Base-by-base conservation (phyloP, 257 asterid genomes). In the Forsythia viridissima region DNA sequence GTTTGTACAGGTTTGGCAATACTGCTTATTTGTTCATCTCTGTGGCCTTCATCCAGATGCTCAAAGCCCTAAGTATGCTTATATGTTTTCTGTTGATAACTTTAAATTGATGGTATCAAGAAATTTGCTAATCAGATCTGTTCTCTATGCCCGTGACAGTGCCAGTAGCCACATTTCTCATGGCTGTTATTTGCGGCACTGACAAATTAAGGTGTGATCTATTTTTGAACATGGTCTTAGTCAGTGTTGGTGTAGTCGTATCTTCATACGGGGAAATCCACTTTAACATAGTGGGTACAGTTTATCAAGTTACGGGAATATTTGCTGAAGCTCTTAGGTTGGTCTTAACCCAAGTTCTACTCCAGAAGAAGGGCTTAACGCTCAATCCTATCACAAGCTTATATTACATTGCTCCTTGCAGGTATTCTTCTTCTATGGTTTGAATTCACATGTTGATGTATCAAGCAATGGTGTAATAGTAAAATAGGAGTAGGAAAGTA, bases 21-120 rank as follows among this genome's bases (percentile, higher is more conserved):
- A 95, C 99, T 2, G 99, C 99, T 44, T 95, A 92, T 87, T 86
- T 95, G 84, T 91, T 89, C 91, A 95, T 95, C 70, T 95, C 99
- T 21, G 99, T 95, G 71, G 99, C 99, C 77, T 95, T 95, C 96
- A 95, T 95, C 87, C 99, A 95, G 91, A 93, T 95, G 99, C 99
- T 95, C 79, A 95, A 95, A 91, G 97, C 99, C 83, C 86, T 95
- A 78, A 95, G 99, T 95, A 95, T 74, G 97, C 75, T 65, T 13
- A 40, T 76, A 44, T 71, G 55, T 72, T 71, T 80, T 68, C 73
- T 74, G 38, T 13, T 69, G 71, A 40, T 73, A 36, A 70, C 63
- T 43, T 76, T 67, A 57, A 63, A 52, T 79, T 44, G 63, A 65
- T 81, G 51, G 71, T 34, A 70, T 30, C 52, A 52, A 48, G 74